Evolutionary conservation across 805 yeast genomes (phyloP), one percentile per base, ranked within the genome.

Genomic region (Schizosaccharomyces cryophilus): DNA sequence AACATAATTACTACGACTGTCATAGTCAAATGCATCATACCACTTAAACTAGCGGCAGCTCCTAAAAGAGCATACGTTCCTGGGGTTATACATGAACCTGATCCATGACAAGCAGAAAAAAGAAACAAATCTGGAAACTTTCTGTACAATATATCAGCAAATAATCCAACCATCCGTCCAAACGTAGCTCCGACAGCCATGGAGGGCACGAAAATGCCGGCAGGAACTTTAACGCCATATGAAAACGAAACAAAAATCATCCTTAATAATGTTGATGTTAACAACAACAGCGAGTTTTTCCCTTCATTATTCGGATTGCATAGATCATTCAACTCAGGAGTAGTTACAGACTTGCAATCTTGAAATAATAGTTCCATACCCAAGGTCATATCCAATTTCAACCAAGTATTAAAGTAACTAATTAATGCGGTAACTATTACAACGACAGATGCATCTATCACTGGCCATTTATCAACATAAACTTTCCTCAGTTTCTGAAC

Each of bases 131-230:
- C 67, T 2, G 78, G 77, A 58, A 71, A 70, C 2, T 73, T 64
- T 5, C 75, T 73, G 51, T 76, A 73, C 17, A 77, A 63, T 30
- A 73, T 68, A 66, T 87, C 85, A 17, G 85, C 83, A 9, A 85
- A 62, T 5, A 87, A 74, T 17, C 96, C 95, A 4, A 90, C 67
- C 0, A 88, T 82, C 61, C 96, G 77, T 1, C 97, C 97, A 74
- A 90, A 89, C 0, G 95, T 82, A 0, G 96, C 95, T 26, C 97
- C 97, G 2, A 89, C 86, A 0, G 96, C 95, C 94, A 89, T 85
- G 1, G 96, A 87, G 2, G 97, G 97, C 21, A 89, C 96, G 72
- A 89, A 89, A 6, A 89, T 88, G 26, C 97, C 97, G 4, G 95
- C 95, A 0, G 97, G 97, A 0, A 90, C 89, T 71, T 84, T 87